Conservation (phyloP, 139 green algal genomes). For the Chlorokybus atmophyticus region DNA sequence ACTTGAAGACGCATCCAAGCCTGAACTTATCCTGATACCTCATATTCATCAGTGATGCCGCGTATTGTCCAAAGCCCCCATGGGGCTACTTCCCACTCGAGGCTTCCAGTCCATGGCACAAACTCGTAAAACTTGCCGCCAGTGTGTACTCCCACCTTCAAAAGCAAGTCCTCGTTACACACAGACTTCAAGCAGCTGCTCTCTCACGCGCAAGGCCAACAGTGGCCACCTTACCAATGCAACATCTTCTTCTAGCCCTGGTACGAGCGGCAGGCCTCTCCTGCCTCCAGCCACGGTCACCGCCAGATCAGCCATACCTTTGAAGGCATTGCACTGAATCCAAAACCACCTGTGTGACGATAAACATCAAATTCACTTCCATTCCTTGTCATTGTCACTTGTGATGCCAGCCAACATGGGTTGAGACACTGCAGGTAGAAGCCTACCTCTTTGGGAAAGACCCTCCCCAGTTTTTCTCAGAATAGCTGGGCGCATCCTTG, state of each 20-base stretch:
- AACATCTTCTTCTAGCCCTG: slow-evolving; percentile 71
- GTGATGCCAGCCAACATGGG: no score
- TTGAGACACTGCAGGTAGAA: no score
- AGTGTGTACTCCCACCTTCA: slow-evolving; percentile 19
- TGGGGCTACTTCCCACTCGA: slow-evolving; percentile 70
- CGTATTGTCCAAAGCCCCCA: slow-evolving; percentile 65
- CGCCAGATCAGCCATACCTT: slow-evolving; percentile 41
- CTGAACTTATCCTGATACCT: no score
- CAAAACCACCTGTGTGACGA: slow-evolving; percentile 81
- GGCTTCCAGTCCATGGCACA: slow-evolving; percentile 58
- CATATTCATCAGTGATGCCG: slow-evolving; percentile 39
- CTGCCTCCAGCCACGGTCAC: slow-evolving; percentile 71
- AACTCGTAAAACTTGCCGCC: slow-evolving; percentile 67
- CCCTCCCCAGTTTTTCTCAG: slow-evolving; percentile 96
- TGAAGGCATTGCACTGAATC: slow-evolving; percentile 88
- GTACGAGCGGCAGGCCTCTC: slow-evolving; percentile 36
- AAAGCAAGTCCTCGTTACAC: slow-evolving; percentile 3
- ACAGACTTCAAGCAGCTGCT: no score
- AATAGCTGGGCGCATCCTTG: slow-evolving; percentile 30
- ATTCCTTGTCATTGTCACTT: no score
- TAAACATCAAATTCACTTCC: no score
- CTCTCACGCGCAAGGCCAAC: no score
- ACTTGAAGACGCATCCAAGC: no score
- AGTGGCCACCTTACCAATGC: slow-evolving; percentile 75
- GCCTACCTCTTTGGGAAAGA: no score